phyloP scores from a whole-genome alignment of 768 basidiomycete genomes.

The Fibroporia radiculosa region DNA sequence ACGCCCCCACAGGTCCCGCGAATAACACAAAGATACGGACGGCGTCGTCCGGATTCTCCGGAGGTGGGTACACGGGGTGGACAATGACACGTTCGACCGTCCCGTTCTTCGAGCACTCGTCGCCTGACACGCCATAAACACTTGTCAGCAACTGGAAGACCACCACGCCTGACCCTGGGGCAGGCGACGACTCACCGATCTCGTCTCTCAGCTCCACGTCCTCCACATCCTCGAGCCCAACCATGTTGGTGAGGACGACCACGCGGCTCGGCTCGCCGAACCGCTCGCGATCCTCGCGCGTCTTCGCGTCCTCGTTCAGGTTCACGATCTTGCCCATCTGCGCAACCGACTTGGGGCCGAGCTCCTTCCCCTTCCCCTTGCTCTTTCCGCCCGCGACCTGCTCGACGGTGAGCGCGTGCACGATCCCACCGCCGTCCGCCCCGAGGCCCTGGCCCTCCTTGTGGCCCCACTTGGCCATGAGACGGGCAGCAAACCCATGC shows the following conservation, averaged over 20 bases:
- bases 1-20: conserved; percentile 86
- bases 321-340: conserved; percentile 85
- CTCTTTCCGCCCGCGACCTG: conserved; percentile 37
- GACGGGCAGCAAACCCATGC: conserved; percentile 70
- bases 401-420: conserved; percentile 83
- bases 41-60: conserved; percentile 63
- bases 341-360: conserved; percentile 28
- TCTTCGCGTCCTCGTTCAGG: conserved; percentile 76
- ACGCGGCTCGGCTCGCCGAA: conserved; percentile 90
- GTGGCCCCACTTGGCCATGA: conserved; percentile 97
- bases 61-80: conserved; percentile 64
- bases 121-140: conserved; percentile 39
- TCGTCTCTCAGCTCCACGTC: conserved; percentile 83
- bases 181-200: conserved; percentile 51
- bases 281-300: conserved; percentile 66
- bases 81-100: conserved; percentile 87
- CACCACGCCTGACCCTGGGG: background rate
- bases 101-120: conserved; percentile 86
- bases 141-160: background rate
- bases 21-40: conserved; percentile 91
- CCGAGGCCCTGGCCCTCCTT: conserved; percentile 92
- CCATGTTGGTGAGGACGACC: conserved; percentile 87
- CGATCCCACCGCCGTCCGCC: conserved; percentile 74
- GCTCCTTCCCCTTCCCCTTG: conserved; percentile 29
- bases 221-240: conserved; percentile 72